Evolutionary conservation across 176 grass and related monocot species (phyloP).

Genomic region (Avena insularis): DNA sequence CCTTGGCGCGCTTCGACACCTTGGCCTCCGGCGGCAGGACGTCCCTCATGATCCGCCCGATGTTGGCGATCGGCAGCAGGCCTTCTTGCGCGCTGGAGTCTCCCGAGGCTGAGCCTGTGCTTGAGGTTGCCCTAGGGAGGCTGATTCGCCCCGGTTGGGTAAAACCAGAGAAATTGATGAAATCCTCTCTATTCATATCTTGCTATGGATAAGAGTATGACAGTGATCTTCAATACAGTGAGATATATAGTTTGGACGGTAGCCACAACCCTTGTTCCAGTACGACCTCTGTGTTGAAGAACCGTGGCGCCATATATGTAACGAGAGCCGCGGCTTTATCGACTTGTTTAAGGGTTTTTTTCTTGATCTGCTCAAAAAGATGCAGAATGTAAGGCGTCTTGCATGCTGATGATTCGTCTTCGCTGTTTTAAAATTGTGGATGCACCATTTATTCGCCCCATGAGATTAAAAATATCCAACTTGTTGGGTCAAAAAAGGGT

Average conservation of each 20-base stretch:
- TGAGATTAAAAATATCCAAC: neutral
- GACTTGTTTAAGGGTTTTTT: slow-evolving; percentile 20
- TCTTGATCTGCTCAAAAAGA: slow-evolving; percentile 36
- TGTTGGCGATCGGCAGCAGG: slow-evolving; percentile 73
- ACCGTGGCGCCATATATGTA: neutral
- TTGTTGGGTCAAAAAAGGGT: neutral
- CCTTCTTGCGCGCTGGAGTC: slow-evolving; percentile 35
- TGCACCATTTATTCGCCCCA: neutral
- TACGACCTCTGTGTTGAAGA: neutral
- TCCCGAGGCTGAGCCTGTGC: neutral
- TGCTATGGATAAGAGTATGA: neutral
- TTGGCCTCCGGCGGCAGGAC: slow-evolving; percentile 65
- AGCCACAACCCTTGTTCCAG: neutral
- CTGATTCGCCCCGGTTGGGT: neutral
- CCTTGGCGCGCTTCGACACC: slow-evolving; percentile 76
- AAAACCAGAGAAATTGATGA: slow-evolving; percentile 36
- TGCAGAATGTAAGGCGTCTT: neutral
- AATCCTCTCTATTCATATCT: neutral
- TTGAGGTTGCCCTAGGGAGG: slow-evolving; percentile 39
- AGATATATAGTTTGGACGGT: neutral
- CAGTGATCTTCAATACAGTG: neutral
- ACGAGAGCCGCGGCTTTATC: neutral
- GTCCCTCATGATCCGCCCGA: slow-evolving; percentile 80
- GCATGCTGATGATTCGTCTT: neutral
- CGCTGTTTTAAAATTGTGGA: neutral